A percentile compares a stretch with the other conserved stretches of the same genome.
Evolutionary conservation across 768 basidiomycete genomes (phyloP).

Genomic region (Pleurotus pulmonarius): DNA sequence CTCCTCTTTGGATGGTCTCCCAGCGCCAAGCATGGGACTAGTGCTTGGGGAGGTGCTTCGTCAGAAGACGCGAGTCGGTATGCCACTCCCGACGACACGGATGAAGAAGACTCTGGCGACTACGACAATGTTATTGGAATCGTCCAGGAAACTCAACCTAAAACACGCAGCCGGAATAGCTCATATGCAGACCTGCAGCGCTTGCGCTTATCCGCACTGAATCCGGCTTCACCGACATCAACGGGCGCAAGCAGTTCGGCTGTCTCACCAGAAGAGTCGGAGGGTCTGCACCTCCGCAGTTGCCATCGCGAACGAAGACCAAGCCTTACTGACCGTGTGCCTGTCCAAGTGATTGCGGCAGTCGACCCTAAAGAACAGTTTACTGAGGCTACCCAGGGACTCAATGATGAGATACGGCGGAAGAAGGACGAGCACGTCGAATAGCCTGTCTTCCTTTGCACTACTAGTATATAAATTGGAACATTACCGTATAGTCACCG

Average conservation of each 20-base stretch:
- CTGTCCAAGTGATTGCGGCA: conserved; percentile 59
- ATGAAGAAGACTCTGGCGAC: conserved; percentile 87
- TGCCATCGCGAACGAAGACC: conserved; percentile 51
- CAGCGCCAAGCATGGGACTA: conserved; percentile 74
- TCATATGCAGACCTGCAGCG: conserved; percentile 84
- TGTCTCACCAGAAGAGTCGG: conserved; percentile 25
- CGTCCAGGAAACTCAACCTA: conserved; percentile 47
- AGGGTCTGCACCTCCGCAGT: conserved; percentile 40
- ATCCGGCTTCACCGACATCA: neutral
- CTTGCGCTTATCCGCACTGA: conserved; percentile 39
- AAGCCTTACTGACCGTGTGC: conserved; percentile 62
- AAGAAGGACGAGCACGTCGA: conserved; percentile 20
- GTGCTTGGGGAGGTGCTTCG: conserved; percentile 70
- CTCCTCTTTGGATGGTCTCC: conserved; percentile 90
- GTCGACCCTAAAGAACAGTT: conserved; percentile 58
- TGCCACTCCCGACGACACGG: conserved; percentile 71
- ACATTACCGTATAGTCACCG: conserved; percentile 1
- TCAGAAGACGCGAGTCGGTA: conserved; percentile 59
- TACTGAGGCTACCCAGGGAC: conserved; percentile 55
- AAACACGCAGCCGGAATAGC: conserved; percentile 58
- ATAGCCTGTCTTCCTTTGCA: conserved; percentile 11
- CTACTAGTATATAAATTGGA: conserved; percentile 17
- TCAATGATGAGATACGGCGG: conserved; percentile 62
- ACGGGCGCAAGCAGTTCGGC: neutral
- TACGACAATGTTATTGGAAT: conserved; percentile 85